Evolutionary conservation across 129 eudicot species (phyloP).

Genomic region (Chrysanthemum makinoi): DNA sequence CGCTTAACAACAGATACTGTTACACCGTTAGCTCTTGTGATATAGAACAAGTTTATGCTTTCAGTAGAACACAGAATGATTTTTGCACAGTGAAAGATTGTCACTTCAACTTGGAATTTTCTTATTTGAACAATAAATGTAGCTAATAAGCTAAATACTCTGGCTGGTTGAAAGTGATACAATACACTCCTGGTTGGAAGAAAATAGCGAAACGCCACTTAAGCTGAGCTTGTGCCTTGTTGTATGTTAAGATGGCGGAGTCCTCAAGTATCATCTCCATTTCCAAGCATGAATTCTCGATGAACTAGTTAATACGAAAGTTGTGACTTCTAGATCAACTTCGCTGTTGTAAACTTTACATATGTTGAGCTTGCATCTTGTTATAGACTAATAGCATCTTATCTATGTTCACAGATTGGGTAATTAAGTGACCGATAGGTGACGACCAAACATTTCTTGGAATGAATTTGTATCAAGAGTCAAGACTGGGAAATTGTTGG

Average conservation of each 20-base stretch:
- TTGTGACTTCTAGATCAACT: no score
- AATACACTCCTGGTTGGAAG: not conserved
- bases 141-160: not conserved
- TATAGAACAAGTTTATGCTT: not conserved
- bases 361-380: no score
- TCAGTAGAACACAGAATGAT: not conserved
- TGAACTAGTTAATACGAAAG: not conserved
- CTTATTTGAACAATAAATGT: not conserved
- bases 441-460: no score
- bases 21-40: not conserved
- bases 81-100: not conserved
- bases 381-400: no score
- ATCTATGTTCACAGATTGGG: no score
- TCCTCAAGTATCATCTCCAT: not conserved
- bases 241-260: no score
- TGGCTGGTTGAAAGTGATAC: not conserved
- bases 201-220: not conserved
- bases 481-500: not conserved
- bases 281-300: slow-evolving; percentile 5
- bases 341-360: no score
- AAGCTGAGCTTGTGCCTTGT: no score
- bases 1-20: not conserved
- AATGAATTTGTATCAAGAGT: no score
- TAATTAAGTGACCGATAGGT: no score
- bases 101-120: not conserved